Conservation (phyloP, 805 yeast species). For the Ogataea henricii region DNA sequence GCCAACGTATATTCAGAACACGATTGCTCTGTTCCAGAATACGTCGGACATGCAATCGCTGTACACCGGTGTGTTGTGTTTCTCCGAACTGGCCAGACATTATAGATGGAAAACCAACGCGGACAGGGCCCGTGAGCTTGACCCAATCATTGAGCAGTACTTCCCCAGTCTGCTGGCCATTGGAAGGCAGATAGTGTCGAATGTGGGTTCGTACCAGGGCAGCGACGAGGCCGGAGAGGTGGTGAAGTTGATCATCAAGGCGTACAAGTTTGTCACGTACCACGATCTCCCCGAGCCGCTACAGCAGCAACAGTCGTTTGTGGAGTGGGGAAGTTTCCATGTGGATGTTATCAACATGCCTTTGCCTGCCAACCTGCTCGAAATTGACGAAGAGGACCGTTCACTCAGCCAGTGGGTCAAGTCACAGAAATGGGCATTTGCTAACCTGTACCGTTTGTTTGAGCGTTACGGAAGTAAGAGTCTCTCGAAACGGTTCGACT, state of each 20-base stretch:
- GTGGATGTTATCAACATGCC: constrained; percentile 62
- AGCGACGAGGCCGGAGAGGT: constrained; percentile 59
- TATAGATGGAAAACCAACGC: constrained; percentile 75
- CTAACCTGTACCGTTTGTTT: constrained; percentile 71
- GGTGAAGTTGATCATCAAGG: constrained; percentile 71
- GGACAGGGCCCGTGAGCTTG: constrained; percentile 52
- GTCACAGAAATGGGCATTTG: constrained; percentile 87
- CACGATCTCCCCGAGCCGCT: constrained; percentile 73
- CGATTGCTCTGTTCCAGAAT: constrained; percentile 46
- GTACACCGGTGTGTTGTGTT: constrained; percentile 73
- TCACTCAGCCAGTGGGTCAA: constrained; percentile 64
- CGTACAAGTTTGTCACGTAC: constrained; percentile 79
- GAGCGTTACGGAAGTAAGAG: constrained; percentile 64
- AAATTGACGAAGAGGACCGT: constrained; percentile 54
- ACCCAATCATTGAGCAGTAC: constrained; percentile 57
- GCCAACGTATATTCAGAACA: constrained; percentile 56
- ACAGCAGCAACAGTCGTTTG: constrained; percentile 52
- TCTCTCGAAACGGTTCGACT: constrained; percentile 49
- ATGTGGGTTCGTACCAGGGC: constrained; percentile 29
- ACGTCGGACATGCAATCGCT: constrained; percentile 42
- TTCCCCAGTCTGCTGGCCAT: constrained; percentile 71
- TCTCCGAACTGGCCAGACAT: constrained; percentile 72
- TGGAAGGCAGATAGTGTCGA: constrained; percentile 55
- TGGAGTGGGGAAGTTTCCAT: constrained; percentile 78
- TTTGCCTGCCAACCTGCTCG: constrained; percentile 54